These are phyloP conservation scores for Xylariaceae sp. DNA, from an alignment of 2,329 filamentous ascomycete genomes.

Conservation along the genomic window DNA sequence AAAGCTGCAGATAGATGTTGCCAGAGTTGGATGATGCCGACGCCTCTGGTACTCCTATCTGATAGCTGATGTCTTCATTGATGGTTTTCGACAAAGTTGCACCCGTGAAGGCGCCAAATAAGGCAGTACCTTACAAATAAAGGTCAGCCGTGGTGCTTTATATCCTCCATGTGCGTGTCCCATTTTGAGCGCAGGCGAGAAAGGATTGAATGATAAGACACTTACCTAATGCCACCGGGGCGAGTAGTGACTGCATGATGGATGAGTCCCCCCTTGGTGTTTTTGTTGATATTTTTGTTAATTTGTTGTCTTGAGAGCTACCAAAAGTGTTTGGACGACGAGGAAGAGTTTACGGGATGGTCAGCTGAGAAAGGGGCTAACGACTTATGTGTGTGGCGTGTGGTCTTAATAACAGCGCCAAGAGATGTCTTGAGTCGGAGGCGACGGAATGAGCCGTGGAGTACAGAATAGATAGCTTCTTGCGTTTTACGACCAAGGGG, in stretches of 20 bases:
- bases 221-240: slow-evolving; percentile 16
- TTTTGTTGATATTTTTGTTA: not conserved
- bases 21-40: slow-evolving; percentile 47
- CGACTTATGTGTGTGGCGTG: too few species aligned
- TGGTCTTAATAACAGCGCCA: too few species aligned
- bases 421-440: too few species aligned
- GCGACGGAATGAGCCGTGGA: too few species aligned
- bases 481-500: too few species aligned
- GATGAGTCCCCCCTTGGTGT: not conserved
- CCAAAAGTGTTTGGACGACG: not conserved
- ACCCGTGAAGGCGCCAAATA: slow-evolving; percentile 23
- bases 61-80: slow-evolving; percentile 46
- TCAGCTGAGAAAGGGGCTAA: slow-evolving; percentile 3
- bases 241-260: slow-evolving; percentile 9
- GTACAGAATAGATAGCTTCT: too few species aligned
- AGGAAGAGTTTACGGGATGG: not conserved
- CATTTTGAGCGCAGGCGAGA: too few species aligned
- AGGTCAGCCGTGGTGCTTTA: too few species aligned
- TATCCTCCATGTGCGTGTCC: too few species aligned
- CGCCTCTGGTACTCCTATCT: slow-evolving; percentile 50
- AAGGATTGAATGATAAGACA: too few species aligned
- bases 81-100: slow-evolving; percentile 39
- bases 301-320: not conserved
- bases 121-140: slow-evolving; percentile 25
- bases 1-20: slow-evolving; percentile 59